Percentiles rank a stretch among this genome's conserved stretches.
Evolutionary conservation across 176 grass and related monocot species (phyloP).

Genomic region (Raddia distichophylla): DNA sequence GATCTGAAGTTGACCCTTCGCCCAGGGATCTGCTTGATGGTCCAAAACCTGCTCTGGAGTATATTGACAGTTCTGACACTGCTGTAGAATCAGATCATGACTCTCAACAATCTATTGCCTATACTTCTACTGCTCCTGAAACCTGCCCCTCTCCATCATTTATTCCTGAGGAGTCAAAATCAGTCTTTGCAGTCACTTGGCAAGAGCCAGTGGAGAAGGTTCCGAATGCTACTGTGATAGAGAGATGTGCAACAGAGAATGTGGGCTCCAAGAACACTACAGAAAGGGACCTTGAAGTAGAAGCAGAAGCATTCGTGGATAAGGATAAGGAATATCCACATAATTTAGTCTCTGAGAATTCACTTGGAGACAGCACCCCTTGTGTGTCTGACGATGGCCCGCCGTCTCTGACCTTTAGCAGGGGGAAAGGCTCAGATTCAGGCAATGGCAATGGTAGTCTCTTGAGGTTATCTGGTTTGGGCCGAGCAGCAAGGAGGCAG

Average conservation of each 20-base stretch:
- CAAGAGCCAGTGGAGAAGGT: constrained; percentile 45
- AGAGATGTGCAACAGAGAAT: constrained; percentile 46
- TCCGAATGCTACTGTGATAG: constrained; percentile 34
- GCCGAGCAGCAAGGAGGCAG: constrained; percentile 84
- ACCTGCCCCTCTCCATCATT: constrained; percentile 44
- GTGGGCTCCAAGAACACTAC: constrained; percentile 37
- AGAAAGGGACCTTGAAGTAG: constrained; percentile 61
- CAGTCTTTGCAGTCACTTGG: constrained; percentile 58
- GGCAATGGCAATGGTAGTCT: constrained; percentile 71
- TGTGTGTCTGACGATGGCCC: constrained; percentile 55
- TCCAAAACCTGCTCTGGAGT: constrained; percentile 50
- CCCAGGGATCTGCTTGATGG: constrained; percentile 37
- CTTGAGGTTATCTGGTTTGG: constrained; percentile 86
- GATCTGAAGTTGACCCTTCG: constrained; percentile 47
- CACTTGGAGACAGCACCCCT: constrained; percentile 36
- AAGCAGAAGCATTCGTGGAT: constrained; percentile 44
- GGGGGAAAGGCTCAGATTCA: constrained; percentile 62
- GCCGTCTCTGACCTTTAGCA: constrained; percentile 58
- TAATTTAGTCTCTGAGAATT: constrained; percentile 53
- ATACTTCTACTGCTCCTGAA: constrained; percentile 49
- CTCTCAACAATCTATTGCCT: constrained; percentile 57
- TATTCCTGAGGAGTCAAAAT: constrained; percentile 65
- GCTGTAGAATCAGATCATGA: constrained; percentile 64
- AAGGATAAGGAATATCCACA: constrained; percentile 54
- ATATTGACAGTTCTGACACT: constrained; percentile 55